Conservation (phyloP, 1,284 basidiomycete species). For the Tetrapyrgos nigripes region DNA sequence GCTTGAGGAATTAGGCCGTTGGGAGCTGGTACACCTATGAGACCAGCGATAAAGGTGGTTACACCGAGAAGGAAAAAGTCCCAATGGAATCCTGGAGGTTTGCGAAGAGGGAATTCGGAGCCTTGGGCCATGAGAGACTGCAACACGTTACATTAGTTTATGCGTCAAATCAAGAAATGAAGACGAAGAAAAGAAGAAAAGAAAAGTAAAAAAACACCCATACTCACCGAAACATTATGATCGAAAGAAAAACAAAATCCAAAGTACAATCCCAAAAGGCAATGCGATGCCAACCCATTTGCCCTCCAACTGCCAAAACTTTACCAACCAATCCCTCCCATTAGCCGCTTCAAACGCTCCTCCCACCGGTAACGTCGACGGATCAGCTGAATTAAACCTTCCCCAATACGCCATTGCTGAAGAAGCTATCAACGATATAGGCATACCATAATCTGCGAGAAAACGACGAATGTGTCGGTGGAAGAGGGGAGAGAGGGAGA, state of each 20-base stretch:
- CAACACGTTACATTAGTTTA: not conserved
- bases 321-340: slow-evolving; percentile 85
- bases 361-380: slow-evolving; percentile 72
- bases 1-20: slow-evolving; percentile 98
- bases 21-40: slow-evolving; percentile 92
- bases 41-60: slow-evolving; percentile 90
- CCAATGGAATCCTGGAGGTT: slow-evolving; percentile 94
- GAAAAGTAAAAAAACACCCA: too few species aligned
- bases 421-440: slow-evolving; percentile 76
- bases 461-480: slow-evolving; percentile 79
- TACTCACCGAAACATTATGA: slow-evolving; percentile 83
- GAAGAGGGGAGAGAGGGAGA: slow-evolving; percentile 71
- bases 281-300: slow-evolving; percentile 90
- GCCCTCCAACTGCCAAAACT: slow-evolving; percentile 89
- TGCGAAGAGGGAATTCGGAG: slow-evolving; percentile 87
- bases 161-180: not conserved
- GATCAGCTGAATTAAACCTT: slow-evolving; percentile 67
- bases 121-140: slow-evolving; percentile 94
- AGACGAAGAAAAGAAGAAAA: slow-evolving; percentile 1
- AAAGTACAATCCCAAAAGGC: slow-evolving; percentile 74
- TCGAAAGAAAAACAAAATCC: slow-evolving; percentile 82
- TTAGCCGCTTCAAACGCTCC: slow-evolving; percentile 78
- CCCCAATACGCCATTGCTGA: slow-evolving; percentile 89
- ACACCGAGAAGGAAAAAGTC: slow-evolving; percentile 91
- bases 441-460: slow-evolving; percentile 89